Evolutionary conservation across 2,329 filamentous ascomycete genomes (phyloP).

Genomic region (Exophiala oligosperma): DNA sequence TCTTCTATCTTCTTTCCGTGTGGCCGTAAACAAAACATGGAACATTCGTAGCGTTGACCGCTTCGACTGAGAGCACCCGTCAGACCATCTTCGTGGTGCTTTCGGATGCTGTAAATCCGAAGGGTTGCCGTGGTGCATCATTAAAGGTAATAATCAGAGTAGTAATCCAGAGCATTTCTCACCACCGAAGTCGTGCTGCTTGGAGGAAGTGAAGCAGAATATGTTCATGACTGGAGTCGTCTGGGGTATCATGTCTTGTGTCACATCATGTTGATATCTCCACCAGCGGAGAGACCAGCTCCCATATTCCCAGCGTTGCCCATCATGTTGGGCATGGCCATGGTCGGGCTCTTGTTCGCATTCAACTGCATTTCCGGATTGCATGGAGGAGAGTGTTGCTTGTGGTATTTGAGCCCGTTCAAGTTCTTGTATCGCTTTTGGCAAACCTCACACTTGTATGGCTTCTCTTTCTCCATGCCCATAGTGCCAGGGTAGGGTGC

Average conservation of each 20-base stretch:
- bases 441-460: conserved; percentile 94
- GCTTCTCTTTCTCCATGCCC: conserved; percentile 99
- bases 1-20: not conserved
- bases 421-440: conserved; percentile 99
- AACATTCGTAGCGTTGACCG: not conserved
- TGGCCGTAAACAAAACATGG: not conserved
- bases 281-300: conserved; percentile 43
- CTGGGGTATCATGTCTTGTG: conserved; percentile 7
- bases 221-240: conserved; percentile 7
- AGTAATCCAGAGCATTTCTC: not conserved
- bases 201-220: not conserved
- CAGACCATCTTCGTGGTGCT: too few relatives aligned
- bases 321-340: conserved; percentile 21
- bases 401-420: conserved; percentile 95
- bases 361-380: conserved; percentile 74
- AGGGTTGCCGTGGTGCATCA: not conserved
- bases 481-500: conserved; percentile 92
- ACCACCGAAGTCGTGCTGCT: not conserved
- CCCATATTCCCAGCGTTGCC: conserved; percentile 47
- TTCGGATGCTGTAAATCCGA: too few relatives aligned
- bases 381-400: conserved; percentile 82
- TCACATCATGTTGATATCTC: conserved; percentile 25
- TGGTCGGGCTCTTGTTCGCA: conserved; percentile 38
- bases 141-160: not conserved
- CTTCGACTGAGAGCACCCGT: not conserved